phyloP scores from a whole-genome alignment of 2,329 filamentous ascomycete genomes.

The Colletotrichum sp. region DNA sequence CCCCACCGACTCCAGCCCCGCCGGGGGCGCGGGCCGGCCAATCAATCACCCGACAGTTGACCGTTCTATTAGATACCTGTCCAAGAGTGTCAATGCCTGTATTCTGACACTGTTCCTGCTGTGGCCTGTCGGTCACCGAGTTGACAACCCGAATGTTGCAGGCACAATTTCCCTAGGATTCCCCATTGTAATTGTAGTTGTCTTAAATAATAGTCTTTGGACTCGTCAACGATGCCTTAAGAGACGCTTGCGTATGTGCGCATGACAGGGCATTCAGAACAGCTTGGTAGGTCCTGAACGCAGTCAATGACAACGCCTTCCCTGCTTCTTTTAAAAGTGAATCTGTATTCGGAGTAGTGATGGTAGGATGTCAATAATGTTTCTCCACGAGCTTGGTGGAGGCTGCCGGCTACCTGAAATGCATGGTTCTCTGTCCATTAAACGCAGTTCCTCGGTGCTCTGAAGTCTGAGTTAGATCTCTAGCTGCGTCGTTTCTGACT shows the following conservation, averaged over 20 bases:
- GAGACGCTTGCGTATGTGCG: neutral
- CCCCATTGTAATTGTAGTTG: accelerated
- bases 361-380: neutral
- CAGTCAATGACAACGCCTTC: too few relatives aligned
- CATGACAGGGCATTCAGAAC: neutral
- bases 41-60: neutral
- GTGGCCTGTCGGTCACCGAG: too few relatives aligned
- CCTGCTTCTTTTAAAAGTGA: neutral
- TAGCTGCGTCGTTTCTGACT: neutral
- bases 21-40: too few relatives aligned
- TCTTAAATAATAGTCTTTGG: neutral
- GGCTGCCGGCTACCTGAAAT: neutral
- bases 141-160: too few relatives aligned
- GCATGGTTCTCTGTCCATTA: neutral
- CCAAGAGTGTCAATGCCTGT: neutral
- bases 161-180: too few relatives aligned
- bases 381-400: neutral
- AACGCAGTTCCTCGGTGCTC: neutral
- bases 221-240: neutral
- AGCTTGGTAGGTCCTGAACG: too few relatives aligned
- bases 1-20: too few relatives aligned
- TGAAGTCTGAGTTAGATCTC: accelerated
- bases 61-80: neutral
- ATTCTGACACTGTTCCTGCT: neutral
- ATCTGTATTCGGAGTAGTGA: neutral